Conservation (phyloP, 73 alveolate species). For the Uronychia setigera region DNA sequence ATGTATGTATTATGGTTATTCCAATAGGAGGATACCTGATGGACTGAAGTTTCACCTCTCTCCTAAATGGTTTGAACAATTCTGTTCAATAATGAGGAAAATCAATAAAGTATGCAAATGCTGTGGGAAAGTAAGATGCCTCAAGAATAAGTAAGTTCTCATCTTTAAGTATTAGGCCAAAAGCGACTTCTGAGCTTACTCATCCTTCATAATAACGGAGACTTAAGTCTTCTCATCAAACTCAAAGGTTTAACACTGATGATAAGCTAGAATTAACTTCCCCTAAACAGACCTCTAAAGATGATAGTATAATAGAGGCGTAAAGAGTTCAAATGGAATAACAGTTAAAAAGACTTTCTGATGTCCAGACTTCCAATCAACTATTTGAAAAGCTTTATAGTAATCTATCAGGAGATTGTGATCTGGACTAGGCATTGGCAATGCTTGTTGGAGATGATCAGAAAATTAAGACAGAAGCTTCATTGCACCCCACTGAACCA, state of each 20-base stretch:
- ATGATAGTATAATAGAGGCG: too few relatives aligned
- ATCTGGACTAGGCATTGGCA: not conserved
- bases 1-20: not conserved
- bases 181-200: not conserved
- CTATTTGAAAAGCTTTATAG: not conserved
- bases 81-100: not conserved
- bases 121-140: not conserved
- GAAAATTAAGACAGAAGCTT: too few relatives aligned
- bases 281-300: too few relatives aligned
- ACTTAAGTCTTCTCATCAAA: too few relatives aligned
- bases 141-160: not conserved
- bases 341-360: too few relatives aligned
- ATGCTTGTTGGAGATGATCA: too few relatives aligned
- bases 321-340: too few relatives aligned
- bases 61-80: not conserved
- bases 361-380: not conserved
- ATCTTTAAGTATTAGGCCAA: not conserved
- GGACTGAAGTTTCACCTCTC: not conserved
- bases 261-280: too few relatives aligned
- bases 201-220: too few relatives aligned
- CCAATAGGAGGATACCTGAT: not conserved
- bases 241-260: too few relatives aligned
- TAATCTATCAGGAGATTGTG: not conserved
- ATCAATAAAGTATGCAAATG: not conserved
- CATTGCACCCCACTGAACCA: too few relatives aligned